A percentile compares a stretch with the other conserved stretches of the same genome.
Evolutionary conservation across 495 filamentous ascomycete genomes (phyloP).

Genomic region (Chaetomium fimeti): DNA sequence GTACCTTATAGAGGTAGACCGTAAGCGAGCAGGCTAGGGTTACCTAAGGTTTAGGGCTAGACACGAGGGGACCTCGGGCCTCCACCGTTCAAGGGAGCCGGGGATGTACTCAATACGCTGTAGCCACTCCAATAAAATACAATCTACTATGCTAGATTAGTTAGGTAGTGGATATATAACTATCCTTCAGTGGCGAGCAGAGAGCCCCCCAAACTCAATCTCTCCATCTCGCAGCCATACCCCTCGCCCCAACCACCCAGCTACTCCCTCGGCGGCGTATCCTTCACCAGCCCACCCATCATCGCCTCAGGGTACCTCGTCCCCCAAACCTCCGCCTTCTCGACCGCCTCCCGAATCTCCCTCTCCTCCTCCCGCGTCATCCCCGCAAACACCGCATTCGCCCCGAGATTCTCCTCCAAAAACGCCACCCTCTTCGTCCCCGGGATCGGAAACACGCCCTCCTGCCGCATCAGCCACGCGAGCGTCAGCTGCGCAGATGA

Average conservation of each 20-base stretch:
- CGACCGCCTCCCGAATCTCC: slow-evolving; percentile 15
- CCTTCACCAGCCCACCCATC: slow-evolving; percentile 22
- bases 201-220: not conserved
- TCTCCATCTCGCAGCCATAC: not conserved
- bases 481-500: slow-evolving; percentile 73
- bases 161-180: too few relatives aligned
- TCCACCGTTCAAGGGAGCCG: too few relatives aligned
- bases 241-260: not conserved
- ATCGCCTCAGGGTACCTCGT: slow-evolving; percentile 15
- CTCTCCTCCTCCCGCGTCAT: slow-evolving; percentile 16
- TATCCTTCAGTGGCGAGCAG: too few relatives aligned
- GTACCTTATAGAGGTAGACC: too few relatives aligned
- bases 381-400: slow-evolving; percentile 6
- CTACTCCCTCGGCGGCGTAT: slow-evolving; percentile 19
- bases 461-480: slow-evolving; percentile 62
- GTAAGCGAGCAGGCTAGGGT: too few relatives aligned
- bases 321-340: slow-evolving; percentile 19
- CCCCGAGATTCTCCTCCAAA: slow-evolving; percentile 23
- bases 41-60: too few relatives aligned
- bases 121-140: too few relatives aligned
- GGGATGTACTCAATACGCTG: too few relatives aligned
- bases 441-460: slow-evolving; percentile 45
- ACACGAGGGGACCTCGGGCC: too few relatives aligned
- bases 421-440: slow-evolving; percentile 20
- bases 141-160: too few relatives aligned